These are phyloP conservation scores for Echinosophora koreensis DNA, from an alignment of 306 rosid genomes.

Conservation along the genomic window DNA sequence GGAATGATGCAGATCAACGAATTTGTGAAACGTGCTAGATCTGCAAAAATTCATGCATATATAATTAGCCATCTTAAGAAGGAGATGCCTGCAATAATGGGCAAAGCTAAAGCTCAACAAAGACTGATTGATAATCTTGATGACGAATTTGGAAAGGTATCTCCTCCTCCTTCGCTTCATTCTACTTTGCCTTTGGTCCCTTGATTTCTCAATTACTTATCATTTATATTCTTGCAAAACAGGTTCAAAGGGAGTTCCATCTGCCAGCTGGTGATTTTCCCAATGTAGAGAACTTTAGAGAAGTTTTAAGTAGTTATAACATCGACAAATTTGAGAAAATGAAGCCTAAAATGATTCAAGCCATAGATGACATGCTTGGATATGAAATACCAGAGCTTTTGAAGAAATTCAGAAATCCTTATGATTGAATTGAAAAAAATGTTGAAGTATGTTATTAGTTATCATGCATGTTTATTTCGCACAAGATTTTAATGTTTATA, in stretches of 20 bases:
- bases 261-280: slow-evolving; percentile 94
- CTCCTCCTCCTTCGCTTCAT: background rate
- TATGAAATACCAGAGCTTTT: slow-evolving; percentile 90
- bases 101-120: slow-evolving; percentile 92
- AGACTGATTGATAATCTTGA: slow-evolving; percentile 76
- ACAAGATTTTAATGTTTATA: slow-evolving; percentile 3
- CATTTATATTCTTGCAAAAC: slow-evolving; percentile 24
- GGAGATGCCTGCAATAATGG: slow-evolving; percentile 95
- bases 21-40: slow-evolving; percentile 95
- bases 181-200: background rate
- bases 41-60: slow-evolving; percentile 94
- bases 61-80: slow-evolving; percentile 88
- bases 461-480: background rate
- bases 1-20: slow-evolving; percentile 79
- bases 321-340: slow-evolving; percentile 89
- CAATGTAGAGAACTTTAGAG: slow-evolving; percentile 71
- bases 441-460: background rate
- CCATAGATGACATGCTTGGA: slow-evolving; percentile 93
- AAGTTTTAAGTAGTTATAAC: slow-evolving; percentile 67
- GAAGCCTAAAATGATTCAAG: slow-evolving; percentile 90
- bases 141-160: slow-evolving; percentile 82
- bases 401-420: slow-evolving; percentile 88
- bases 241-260: slow-evolving; percentile 91
- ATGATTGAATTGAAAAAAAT: slow-evolving; percentile 52
- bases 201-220: slow-evolving; percentile 15